A percentile compares a stretch with the other conserved stretches of the same genome.
Conservation (phyloP, 2,329 filamentous ascomycete genomes). For the Stemphylium beticola region DNA sequence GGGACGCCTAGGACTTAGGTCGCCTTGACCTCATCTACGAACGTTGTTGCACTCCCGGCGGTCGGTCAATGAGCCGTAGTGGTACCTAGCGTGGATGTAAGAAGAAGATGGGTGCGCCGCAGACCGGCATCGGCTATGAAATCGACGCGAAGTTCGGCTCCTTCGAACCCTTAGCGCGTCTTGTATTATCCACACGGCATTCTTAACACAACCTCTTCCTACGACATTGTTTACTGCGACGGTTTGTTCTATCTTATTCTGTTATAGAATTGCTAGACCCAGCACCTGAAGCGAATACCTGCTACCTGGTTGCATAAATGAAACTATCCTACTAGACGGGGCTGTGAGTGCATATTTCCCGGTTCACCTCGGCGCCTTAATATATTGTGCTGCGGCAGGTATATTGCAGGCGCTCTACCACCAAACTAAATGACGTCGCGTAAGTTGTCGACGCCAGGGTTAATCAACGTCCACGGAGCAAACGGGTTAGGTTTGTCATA, state of each 20-base stretch:
- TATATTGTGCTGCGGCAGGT: constrained; percentile 21
- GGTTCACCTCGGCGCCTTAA: constrained; percentile 19
- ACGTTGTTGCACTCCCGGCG: background rate
- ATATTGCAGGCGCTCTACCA: constrained; percentile 18
- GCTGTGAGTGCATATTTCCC: constrained; percentile 11
- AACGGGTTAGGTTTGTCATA: background rate
- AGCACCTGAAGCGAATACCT: constrained; percentile 18
- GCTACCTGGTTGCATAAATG: constrained; percentile 22
- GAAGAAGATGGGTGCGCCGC: background rate
- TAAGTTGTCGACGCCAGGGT: background rate
- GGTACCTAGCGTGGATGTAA: constrained; percentile 13
- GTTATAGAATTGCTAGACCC: background rate
- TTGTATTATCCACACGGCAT: background rate
- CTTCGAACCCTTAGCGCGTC: constrained; percentile 1
- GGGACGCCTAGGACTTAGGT: constrained; percentile 7
- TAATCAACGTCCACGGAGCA: background rate
- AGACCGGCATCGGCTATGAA: background rate
- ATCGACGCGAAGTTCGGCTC: background rate
- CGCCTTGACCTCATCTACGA: constrained; percentile 16
- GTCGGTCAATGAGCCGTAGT: background rate
- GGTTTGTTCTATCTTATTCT: background rate
- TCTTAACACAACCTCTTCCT: background rate
- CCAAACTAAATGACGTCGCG: constrained; percentile 1
- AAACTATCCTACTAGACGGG: constrained; percentile 9
- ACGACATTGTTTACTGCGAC: background rate